Base-by-base conservation (phyloP, 2,329 filamentous ascomycete genomes). In the Colletotrichum sp. region DNA sequence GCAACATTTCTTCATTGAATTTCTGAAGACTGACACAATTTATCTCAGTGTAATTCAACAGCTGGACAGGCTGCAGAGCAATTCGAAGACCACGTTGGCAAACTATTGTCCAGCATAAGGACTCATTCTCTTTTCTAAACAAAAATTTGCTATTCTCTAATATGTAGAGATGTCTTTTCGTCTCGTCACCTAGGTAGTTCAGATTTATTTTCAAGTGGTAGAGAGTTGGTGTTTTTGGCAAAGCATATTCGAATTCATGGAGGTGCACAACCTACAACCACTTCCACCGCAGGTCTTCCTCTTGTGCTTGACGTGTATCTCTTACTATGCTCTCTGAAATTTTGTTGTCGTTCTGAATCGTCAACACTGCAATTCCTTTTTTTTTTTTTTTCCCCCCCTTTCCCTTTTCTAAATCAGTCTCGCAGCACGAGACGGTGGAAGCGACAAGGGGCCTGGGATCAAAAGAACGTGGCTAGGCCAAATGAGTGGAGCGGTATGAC, bases 71-170 rank as follows among this genome's bases (percentile, higher is more conserved):
- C 39, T 48, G 39, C 39, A 48, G 39, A 48, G 39, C 39, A 48
- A 48, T 12, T 48, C 39, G 5, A 48, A 48, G 39, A 48, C 39
- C 5, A 6, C 39, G 9, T 48, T 48, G 39, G 39, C 39, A 48
- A 48, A 48, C 9, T 48, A 48, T 10, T 48, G 39, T 48, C 18
- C 9, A 39, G 36, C 36, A 48, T 48, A 48, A 48, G 18, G 18
- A 18, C 39, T n/a, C 5, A 48, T 48, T 12, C 4, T 48, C 1
- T 0, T 48, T 1, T 48, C 12, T 48, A 1, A 6, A n/a, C 39
- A 4, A 12, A n/a, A 10, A 12, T 12, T 3, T 9, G 5, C 9
- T 18, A 12, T 9, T 1, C 2, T 0, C 3, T 48, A 48, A n/a
- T 48, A 48, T 48, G 5, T 12, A 3, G 0, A 12, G 3, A n/a